Evolutionary conservation across 106 monocot species (phyloP).

Genomic region (Acorus calamus): DNA sequence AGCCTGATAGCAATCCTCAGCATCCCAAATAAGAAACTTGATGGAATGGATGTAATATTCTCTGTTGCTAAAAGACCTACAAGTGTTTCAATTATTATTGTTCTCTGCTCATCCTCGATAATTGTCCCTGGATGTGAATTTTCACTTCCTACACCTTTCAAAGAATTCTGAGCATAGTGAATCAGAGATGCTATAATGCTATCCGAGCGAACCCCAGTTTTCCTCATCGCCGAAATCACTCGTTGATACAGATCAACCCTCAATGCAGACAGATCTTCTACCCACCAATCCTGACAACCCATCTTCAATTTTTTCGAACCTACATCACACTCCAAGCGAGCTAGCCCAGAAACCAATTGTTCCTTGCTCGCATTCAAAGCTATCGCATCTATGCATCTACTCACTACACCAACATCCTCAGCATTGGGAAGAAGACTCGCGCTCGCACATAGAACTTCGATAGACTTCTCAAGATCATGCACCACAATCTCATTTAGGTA

Average conservation of each 20-base stretch:
- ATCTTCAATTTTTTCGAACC: slow-evolving; percentile 33
- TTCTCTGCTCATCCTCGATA: slow-evolving; percentile 49
- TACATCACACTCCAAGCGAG: slow-evolving; percentile 43
- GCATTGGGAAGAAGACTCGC: slow-evolving; percentile 31
- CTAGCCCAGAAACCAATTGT: slow-evolving; percentile 68
- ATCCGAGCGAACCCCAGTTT: slow-evolving; percentile 70
- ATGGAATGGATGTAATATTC: slow-evolving; percentile 50
- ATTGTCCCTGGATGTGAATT: slow-evolving; percentile 28
- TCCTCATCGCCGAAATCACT: slow-evolving; percentile 67
- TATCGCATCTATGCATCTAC: slow-evolving; percentile 32
- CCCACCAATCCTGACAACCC: slow-evolving; percentile 72
- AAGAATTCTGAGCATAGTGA: slow-evolving; percentile 69
- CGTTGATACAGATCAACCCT: slow-evolving; percentile 55
- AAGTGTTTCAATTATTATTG: slow-evolving; percentile 46
- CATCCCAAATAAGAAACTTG: slow-evolving; percentile 79
- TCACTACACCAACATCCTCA: slow-evolving; percentile 33
- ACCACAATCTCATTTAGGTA: slow-evolving; percentile 39
- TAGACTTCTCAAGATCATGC: slow-evolving; percentile 26
- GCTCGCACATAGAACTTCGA: slow-evolving; percentile 34
- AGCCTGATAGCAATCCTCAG: slow-evolving; percentile 75
- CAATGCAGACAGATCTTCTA: slow-evolving; percentile 63
- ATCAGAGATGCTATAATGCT: slow-evolving; percentile 55
- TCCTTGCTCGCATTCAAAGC: slow-evolving; percentile 53
- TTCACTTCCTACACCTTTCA: slow-evolving; percentile 44
- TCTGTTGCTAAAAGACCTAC: slow-evolving; percentile 60